Base-by-base conservation (phyloP, 2,329 filamentous ascomycete species). In the Onygenales sp. region DNA sequence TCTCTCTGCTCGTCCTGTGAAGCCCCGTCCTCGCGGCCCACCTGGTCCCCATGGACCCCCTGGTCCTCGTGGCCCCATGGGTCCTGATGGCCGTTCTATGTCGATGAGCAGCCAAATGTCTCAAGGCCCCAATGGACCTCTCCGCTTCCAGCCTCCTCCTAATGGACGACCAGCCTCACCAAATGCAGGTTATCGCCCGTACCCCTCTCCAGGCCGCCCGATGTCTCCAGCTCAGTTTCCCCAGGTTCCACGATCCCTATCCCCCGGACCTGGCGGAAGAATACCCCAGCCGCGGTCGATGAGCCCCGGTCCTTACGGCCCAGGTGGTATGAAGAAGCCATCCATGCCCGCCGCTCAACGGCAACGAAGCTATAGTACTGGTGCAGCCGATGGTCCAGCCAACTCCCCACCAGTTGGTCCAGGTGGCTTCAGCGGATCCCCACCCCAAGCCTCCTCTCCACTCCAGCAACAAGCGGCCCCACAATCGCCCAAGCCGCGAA, bases 1-100 rank as follows among this genome's bases (percentile, higher is more conserved):
- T 73, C 79, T 98, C 49, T 97, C 93, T 11, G 87, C 89, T 54
- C 85, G 90, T 49, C 89, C 92, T 14, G 87, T 97, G 58, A 96
- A 94, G 76, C 89, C 91, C 46, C 86, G 90, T 45, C 76, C 81
- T 42, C 75, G 69, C 33, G 65, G 68, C 38, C 65, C 67, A 45
- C 67, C 70, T 43, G 57, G 58, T 45, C 62, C 58, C 50, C 65
- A 65, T 50, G 69, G 65, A 31, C 61, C 63, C 53, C 63, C 63
- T 43, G 66, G 68, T 21, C 66, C 59, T 43, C 59, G 68, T 13
- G 66, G 63, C 35, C 61, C 63, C 47, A 63, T 66, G 63, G 66
- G 64, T 39, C 66, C 69, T 13, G 64, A 68, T 52, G 65, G 66
- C 43, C 68, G 61, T 17, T 62, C 42, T 53, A 57, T 58, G 56